Percentiles rank a stretch among this genome's conserved stretches.
Evolutionary conservation across 805 yeast genomes (phyloP).

Genomic region (Cyberlindnera xishuangbannaensis): DNA sequence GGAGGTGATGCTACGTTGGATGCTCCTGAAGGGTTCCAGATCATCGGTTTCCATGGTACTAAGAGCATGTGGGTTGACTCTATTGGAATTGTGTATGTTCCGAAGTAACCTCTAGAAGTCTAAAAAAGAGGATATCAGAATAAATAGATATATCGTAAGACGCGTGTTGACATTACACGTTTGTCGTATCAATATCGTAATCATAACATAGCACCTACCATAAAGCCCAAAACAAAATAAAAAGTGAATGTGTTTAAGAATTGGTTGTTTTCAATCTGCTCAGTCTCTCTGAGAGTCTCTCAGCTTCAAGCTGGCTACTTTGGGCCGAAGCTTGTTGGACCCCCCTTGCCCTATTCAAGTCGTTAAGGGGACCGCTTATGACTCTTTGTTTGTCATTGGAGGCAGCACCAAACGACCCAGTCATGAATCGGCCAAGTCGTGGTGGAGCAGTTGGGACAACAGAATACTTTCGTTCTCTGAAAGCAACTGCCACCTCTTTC

Average conservation of each 20-base stretch:
- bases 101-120: slow-evolving; percentile 4
- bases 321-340: slow-evolving; percentile 4
- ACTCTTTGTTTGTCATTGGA: too few relatives aligned
- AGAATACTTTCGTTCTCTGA: slow-evolving; percentile 62
- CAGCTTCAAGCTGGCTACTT: slow-evolving; percentile 14
- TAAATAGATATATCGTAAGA: too few relatives aligned
- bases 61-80: slow-evolving; percentile 69
- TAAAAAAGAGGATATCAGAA: too few relatives aligned
- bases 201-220: too few relatives aligned
- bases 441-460: slow-evolving; percentile 74
- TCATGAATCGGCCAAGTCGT: slow-evolving; percentile 16
- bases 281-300: slow-evolving; percentile 28
- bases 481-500: slow-evolving; percentile 65
- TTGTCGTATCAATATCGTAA: too few relatives aligned
- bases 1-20: slow-evolving; percentile 51
- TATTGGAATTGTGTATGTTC: slow-evolving; percentile 58
- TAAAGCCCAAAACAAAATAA: too few relatives aligned
- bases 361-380: too few relatives aligned
- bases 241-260: too few relatives aligned
- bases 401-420: too few relatives aligned
- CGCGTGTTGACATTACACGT: too few relatives aligned
- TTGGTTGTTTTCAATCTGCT: slow-evolving; percentile 6
- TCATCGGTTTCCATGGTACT: slow-evolving; percentile 72
- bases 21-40: slow-evolving; percentile 56
- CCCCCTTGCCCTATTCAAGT: slow-evolving; percentile 21